Evolutionary conservation across 768 basidiomycete species (phyloP).

Genomic region (Pleurotus cornucopiae): DNA sequence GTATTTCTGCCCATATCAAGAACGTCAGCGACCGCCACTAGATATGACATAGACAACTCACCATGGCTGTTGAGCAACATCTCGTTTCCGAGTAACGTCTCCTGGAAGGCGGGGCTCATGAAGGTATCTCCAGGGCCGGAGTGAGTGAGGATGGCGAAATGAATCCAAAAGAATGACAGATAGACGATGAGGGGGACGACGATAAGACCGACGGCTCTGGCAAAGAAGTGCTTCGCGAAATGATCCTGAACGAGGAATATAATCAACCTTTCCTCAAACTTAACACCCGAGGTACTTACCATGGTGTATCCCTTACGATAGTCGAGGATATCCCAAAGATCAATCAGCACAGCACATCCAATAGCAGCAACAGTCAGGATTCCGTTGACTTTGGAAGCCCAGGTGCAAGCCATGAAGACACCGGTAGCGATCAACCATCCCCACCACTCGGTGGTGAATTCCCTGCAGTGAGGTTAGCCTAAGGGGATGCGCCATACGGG

Average conservation of each 20-base stretch:
- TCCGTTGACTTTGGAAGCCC: conserved; percentile 98
- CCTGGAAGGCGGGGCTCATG: conserved; percentile 98
- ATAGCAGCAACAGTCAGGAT: conserved; percentile 85
- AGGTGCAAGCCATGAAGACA: conserved; percentile 90
- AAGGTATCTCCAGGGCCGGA: conserved; percentile 94
- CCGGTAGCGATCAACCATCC: conserved; percentile 89
- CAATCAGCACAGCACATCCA: conserved; percentile 87
- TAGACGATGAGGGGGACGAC: conserved; percentile 87
- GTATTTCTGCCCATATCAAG: conserved; percentile 61
- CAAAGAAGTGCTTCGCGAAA: conserved; percentile 85
- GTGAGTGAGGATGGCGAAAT: conserved; percentile 82
- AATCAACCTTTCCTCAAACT: not conserved
- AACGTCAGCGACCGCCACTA: too few relatives aligned
- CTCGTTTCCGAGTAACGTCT: conserved; percentile 90
- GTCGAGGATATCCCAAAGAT: conserved; percentile 94
- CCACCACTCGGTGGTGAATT: conserved; percentile 92
- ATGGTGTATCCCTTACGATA: conserved; percentile 74
- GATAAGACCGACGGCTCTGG: conserved; percentile 83
- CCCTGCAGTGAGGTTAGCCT: conserved; percentile 37
- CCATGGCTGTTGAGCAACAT: conserved; percentile 90
- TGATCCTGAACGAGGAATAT: conserved; percentile 53
- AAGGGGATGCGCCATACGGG: too few relatives aligned
- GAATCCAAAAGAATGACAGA: conserved; percentile 93
- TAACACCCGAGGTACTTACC: conserved; percentile 37
- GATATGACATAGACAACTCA: conserved; percentile 24